Conservation (phyloP, 495 filamentous ascomycete genomes). For the Penicillium goetzii region DNA sequence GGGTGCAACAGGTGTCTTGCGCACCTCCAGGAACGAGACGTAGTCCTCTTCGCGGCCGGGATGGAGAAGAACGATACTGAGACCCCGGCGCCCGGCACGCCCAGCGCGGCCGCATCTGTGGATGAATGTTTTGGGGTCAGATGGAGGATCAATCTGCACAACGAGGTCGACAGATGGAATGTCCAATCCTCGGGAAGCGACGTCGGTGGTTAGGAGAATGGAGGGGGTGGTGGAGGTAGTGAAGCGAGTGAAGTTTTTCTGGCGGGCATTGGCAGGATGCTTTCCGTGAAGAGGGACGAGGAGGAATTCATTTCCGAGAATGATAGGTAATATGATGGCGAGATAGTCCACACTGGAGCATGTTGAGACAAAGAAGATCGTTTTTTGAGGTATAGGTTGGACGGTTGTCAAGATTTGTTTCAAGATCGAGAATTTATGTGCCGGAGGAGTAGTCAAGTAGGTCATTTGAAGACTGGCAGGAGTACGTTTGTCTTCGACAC, state of each 20-base stretch:
- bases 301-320: conserved; percentile 58
- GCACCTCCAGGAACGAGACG: conserved; percentile 80
- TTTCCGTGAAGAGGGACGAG: conserved; percentile 89
- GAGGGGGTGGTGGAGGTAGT: conserved; percentile 65
- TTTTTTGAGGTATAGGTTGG: conserved; percentile 71
- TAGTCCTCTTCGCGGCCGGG: conserved; percentile 88
- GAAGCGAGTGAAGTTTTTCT: conserved; percentile 82
- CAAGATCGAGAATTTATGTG: conserved; percentile 75
- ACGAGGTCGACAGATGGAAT: conserved; percentile 95
- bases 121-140: conserved; percentile 91
- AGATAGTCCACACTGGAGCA: conserved; percentile 97
- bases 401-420: conserved; percentile 69
- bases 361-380: conserved; percentile 93
- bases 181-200: conserved; percentile 85
- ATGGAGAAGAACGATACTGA: conserved; percentile 83
- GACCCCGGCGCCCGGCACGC: conserved; percentile 80
- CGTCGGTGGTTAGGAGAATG: conserved; percentile 85
- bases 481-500: conserved; percentile 81
- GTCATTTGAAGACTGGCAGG: conserved; percentile 91
- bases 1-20: conserved; percentile 81
- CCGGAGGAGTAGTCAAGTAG: conserved; percentile 74
- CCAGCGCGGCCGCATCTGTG: conserved; percentile 94
- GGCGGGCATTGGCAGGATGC: conserved; percentile 73
- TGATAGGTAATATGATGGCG: conserved; percentile 71
- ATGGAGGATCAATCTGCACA: conserved; percentile 87